Percentiles rank a stretch among this genome's conserved stretches.
Conservation (phyloP, 2,329 filamentous ascomycete species). For the Cladosporium sphaerospermum region DNA sequence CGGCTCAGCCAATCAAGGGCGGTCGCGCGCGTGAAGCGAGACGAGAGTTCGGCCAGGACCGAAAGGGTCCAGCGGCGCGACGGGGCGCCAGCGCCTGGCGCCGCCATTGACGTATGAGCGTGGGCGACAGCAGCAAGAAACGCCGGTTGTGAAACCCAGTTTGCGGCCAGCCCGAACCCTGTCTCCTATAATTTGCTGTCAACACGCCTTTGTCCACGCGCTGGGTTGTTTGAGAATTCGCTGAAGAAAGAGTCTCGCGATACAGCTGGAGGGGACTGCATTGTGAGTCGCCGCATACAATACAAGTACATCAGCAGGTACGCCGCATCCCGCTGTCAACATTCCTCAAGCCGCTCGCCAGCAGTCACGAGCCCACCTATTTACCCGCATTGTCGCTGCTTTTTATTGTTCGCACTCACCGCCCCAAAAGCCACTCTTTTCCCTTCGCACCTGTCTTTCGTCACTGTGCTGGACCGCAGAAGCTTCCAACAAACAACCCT, state of each 20-base stretch:
- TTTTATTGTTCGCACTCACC: neutral
- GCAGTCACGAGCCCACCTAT: neutral
- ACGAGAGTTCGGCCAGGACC: neutral
- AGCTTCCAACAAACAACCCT: neutral
- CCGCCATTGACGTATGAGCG: neutral
- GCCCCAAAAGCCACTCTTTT: no score
- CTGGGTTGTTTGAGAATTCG: no score
- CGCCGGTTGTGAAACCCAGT: neutral
- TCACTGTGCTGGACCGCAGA: neutral
- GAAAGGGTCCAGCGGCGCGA: no score
- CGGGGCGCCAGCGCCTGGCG: no score
- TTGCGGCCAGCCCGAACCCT: neutral
- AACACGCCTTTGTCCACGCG: no score
- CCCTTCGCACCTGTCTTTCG: no score
- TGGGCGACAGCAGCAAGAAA: neutral
- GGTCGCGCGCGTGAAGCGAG: neutral
- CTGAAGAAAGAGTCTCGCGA: no score
- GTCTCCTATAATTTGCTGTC: conserved; percentile 3
- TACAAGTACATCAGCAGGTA: neutral
- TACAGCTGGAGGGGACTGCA: no score
- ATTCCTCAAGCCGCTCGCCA: neutral
- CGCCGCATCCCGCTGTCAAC: neutral
- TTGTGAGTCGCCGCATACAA: no score
- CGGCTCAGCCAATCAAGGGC: conserved; percentile 2
- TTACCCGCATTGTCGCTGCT: neutral